Base-by-base conservation (phyloP, 345 rosid species). In the Lenwebbia sp. region DNA sequence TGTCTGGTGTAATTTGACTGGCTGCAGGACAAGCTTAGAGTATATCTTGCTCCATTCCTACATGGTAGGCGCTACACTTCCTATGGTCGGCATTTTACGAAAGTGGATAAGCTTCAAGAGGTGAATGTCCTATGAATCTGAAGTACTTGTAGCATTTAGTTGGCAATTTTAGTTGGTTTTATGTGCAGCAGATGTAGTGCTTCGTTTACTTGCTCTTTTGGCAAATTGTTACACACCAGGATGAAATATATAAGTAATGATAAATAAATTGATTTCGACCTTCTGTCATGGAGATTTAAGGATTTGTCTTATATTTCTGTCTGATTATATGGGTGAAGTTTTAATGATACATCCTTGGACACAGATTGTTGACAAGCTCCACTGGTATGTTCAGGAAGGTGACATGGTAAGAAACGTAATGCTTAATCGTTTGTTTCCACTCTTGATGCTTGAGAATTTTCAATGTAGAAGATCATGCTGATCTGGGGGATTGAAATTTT, bases 81-180 rank as follows among this genome's bases (percentile, higher is more conserved):
- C 74, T 96, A 87, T 86, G 99, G 99, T 83, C 99, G 99, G 87
- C 99, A 97, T 92, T 97, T 97, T 90, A 96, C 99, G 37, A 96
- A 94, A 87, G 89, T 84, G 85, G 95, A 96, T 85, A 96, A 94
- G 89, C 98, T 97, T 89, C 88, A 92, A 87, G 94, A 91, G 96
- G 99, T 97, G 91, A 88, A 21, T 56, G 52, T n/a, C 51, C 84
- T 75, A 23, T 37, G 30, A 70, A 25, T 55, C 84, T 54, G 56
- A 53, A 52, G 56, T 10, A 21, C 28, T 83, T 49, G 44, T 28
- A 49, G 3, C 50, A 10, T 12, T 81, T n/a, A 82, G 6, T 70
- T 70, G 44, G 25, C 78, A 33, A 22, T 65, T 65, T 65, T 65
- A 33, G 3, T 65, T 65, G 76, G 76, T 15, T 37, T 65, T 65